A percentile compares a stretch with the other conserved stretches of the same genome.
phyloP scores from a whole-genome alignment of 1,284 basidiomycete genomes.

The Apiotrichum akiyoshidainum region DNA sequence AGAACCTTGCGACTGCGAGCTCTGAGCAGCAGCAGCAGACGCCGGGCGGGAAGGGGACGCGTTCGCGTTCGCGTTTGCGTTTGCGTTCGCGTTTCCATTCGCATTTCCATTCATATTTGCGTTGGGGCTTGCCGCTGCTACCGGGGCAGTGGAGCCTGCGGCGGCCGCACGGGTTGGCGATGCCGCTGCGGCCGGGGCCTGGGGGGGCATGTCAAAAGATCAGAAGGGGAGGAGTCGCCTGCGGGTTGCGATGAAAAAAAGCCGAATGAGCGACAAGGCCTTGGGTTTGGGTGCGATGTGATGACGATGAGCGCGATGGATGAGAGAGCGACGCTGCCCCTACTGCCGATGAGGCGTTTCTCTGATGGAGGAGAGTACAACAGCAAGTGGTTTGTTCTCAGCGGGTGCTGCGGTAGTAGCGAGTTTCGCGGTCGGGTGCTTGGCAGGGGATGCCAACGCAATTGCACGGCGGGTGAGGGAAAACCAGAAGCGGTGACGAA shows the following conservation, averaged over 20 bases:
- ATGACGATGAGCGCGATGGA: no score
- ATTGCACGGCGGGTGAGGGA: no score
- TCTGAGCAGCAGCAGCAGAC: not conserved
- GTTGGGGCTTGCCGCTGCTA: not conserved
- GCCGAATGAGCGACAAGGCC: not conserved
- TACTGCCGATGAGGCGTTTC: no score
- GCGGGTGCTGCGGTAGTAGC: no score
- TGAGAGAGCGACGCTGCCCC: no score
- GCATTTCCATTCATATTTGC: not conserved
- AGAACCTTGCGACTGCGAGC: not conserved
- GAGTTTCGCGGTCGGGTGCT: no score
- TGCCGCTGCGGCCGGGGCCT: not conserved
- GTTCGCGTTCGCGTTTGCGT: constrained; percentile 1
- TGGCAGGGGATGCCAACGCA: no score
- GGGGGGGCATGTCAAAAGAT: not conserved
- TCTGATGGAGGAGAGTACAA: no score
- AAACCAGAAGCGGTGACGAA: no score
- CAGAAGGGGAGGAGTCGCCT: not conserved
- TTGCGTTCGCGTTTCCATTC: not conserved
- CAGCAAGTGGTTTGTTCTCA: no score
- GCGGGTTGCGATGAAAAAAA: not conserved
- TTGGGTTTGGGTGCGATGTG: no score
- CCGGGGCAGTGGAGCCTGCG: not conserved
- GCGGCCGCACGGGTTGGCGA: not conserved
- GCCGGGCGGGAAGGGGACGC: no score